A percentile compares a stretch with the other conserved stretches of the same genome.
These are phyloP conservation scores for Phytopythium cucurbitacearum DNA, from an alignment of 352 stramenopile genomes.

Conservation along the genomic window DNA sequence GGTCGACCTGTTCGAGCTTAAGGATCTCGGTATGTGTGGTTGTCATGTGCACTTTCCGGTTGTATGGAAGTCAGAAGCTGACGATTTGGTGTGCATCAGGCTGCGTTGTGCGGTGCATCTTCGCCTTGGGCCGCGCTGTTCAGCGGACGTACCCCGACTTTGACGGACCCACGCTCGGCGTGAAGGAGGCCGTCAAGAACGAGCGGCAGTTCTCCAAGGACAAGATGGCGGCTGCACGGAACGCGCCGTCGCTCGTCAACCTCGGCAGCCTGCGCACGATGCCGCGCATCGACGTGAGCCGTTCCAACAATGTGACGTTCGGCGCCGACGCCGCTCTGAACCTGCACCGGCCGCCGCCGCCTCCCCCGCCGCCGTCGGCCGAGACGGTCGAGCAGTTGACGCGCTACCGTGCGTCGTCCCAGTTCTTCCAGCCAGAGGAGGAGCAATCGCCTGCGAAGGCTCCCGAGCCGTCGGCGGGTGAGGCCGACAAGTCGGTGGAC, in stretches of 20 bases:
- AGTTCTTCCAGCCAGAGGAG: constrained; percentile 18
- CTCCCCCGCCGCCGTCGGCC: constrained; percentile 61
- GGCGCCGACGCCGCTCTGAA: constrained; percentile 56
- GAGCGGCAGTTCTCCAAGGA: constrained; percentile 63
- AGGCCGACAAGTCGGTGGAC: constrained; percentile 34
- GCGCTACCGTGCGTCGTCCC: constrained; percentile 39
- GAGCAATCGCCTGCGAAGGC: constrained; percentile 10
- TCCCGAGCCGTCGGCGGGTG: constrained; percentile 20
- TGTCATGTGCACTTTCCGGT: neutral
- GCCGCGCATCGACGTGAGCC: constrained; percentile 42
- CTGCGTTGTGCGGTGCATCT: constrained; percentile 77
- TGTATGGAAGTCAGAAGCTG: neutral
- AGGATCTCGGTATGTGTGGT: constrained; percentile 51
- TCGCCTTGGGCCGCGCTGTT: constrained; percentile 64
- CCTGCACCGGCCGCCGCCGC: constrained; percentile 49
- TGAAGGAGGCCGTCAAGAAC: constrained; percentile 82
- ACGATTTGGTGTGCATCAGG: constrained; percentile 8
- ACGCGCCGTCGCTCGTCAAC: constrained; percentile 57
- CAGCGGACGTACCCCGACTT: constrained; percentile 76
- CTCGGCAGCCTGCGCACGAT: constrained; percentile 74
- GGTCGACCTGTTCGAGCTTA: constrained; percentile 87
- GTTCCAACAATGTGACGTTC: constrained; percentile 71
- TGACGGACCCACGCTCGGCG: constrained; percentile 64
- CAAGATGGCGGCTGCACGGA: constrained; percentile 57
- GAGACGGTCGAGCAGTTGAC: constrained; percentile 72